Base-by-base conservation (phyloP, 1,284 basidiomycete species). In the Apiotrichum laibachii region DNA sequence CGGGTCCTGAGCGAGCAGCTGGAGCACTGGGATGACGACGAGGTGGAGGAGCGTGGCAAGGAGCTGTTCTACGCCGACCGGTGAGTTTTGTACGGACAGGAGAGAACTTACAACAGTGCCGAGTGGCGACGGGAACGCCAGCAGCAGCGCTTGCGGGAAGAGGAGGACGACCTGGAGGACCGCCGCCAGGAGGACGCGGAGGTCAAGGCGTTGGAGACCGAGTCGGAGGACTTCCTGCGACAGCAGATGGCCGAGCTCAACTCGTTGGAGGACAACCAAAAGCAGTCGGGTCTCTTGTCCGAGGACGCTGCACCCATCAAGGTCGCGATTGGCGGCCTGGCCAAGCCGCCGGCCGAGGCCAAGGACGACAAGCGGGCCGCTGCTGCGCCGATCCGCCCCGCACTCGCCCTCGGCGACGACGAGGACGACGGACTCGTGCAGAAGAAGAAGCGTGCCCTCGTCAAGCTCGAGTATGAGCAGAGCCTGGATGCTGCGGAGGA, bases 211-310 rank as follows among this genome's bases (percentile, higher is more conserved):
- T 80, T 93, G 21, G 86, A 89, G 45, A 83, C 85, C 33, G 91
- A 93, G 77, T 91, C 89, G 0, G 91, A 93, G 75, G 87, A 86
- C 62, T 92, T 93, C 82, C 81, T 93, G 54, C 88, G 89, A 43
- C 82, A 85, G 55, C 91, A 94, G 72, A 91, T 92, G 88, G 89
- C 89, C 63, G 91, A 94, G 74, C 86, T 93, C 84, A 88, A 90
- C 61, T 86, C 88, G 0, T 79, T 93, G 33, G 89, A 89, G 21
- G 88, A 89, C 50, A 87, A 91, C 71, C 90, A 94, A 70, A 86
- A 89, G 59, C 89, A 89, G 68, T 88, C 88, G 13, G 91, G 92
- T 33, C 82, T 93, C 75, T 79, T 94, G n/a, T 82, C 92, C 22
- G 92, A 94, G 65, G 91, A 94, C 64, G 89, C 89, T 26, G 89